Evolutionary conservation across 1,284 basidiomycete genomes (phyloP).

Genomic region (Neotropicomus parvogracilis): DNA sequence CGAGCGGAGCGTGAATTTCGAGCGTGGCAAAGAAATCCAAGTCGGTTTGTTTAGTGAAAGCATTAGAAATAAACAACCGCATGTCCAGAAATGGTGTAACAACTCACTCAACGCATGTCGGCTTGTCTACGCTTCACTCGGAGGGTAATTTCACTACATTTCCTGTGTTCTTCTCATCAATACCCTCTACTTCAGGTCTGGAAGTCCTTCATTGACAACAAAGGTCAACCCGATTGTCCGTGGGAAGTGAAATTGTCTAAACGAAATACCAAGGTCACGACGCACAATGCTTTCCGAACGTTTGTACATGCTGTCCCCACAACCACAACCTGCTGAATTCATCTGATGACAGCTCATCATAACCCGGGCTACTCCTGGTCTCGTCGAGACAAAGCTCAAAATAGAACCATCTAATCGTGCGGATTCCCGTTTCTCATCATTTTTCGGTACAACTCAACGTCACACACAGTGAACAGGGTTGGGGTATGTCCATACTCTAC

Average conservation of each 20-base stretch:
- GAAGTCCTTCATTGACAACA: slow-evolving; percentile 73
- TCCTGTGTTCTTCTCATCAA: neutral
- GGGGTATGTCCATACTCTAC: slow-evolving; percentile 46
- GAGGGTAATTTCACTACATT: slow-evolving; percentile 38
- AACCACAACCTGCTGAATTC: neutral
- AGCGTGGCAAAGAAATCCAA: slow-evolving; percentile 7
- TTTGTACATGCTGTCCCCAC: slow-evolving; percentile 31
- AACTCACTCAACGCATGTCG: slow-evolving; percentile 45
- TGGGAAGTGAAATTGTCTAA: neutral
- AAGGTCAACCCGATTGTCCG: slow-evolving; percentile 43
- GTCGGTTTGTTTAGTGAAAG: slow-evolving; percentile 25
- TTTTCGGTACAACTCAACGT: neutral
- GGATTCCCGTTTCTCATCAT: slow-evolving; percentile 20
- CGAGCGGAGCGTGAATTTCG: slow-evolving; percentile 24
- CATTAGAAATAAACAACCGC: slow-evolving; percentile 33
- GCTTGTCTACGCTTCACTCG: slow-evolving; percentile 67
- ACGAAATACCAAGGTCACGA: slow-evolving; percentile 58
- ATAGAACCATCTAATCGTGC: slow-evolving; percentile 70
- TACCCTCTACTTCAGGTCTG: slow-evolving; percentile 55
- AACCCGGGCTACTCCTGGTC: slow-evolving; percentile 59
- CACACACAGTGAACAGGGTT: slow-evolving; percentile 62
- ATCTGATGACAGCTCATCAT: slow-evolving; percentile 52
- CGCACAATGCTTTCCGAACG: slow-evolving; percentile 73
- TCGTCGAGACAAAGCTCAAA: slow-evolving; percentile 62
- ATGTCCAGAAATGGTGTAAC: slow-evolving; percentile 3